phyloP scores from a whole-genome alignment of 305 asterid genomes.

The Fraxinus baroniana region DNA sequence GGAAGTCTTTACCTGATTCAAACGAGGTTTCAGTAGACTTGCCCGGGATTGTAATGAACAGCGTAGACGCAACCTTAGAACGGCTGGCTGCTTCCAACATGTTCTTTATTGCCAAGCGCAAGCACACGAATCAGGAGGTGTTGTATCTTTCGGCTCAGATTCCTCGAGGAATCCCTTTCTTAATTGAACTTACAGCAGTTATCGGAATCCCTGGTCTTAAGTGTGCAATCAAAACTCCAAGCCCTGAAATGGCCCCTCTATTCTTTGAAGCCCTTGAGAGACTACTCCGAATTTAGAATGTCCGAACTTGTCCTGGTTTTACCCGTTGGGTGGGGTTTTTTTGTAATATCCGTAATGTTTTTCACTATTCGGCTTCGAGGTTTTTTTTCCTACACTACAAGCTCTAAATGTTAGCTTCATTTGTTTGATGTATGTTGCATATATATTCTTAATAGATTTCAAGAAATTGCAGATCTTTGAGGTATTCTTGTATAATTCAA shows the following conservation, averaged over 20 bases:
- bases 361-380: not conserved
- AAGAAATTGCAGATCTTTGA: not conserved
- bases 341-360: not conserved
- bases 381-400: not conserved
- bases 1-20: slow-evolving; percentile 97
- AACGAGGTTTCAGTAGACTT: slow-evolving; percentile 73
- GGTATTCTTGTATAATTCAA: not conserved
- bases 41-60: slow-evolving; percentile 54
- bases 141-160: slow-evolving; percentile 88
- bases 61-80: slow-evolving; percentile 70
- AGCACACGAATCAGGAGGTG: slow-evolving; percentile 84
- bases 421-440: not conserved
- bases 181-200: slow-evolving; percentile 78
- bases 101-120: slow-evolving; percentile 97
- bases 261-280: slow-evolving; percentile 79
- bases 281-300: slow-evolving; percentile 55
- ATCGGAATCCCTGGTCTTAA: slow-evolving; percentile 84
- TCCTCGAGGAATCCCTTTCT: slow-evolving; percentile 81
- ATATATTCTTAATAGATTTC: not conserved
- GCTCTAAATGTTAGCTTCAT: not conserved
- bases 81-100: slow-evolving; percentile 66
- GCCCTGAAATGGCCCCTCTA: slow-evolving; percentile 84
- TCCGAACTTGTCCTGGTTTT: not conserved
- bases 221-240: slow-evolving; percentile 86
- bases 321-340: not conserved